Percentiles rank a stretch among this genome's conserved stretches.
Evolutionary conservation across 1,284 basidiomycete species (phyloP).

Genomic region (Thecaphora frezii): DNA sequence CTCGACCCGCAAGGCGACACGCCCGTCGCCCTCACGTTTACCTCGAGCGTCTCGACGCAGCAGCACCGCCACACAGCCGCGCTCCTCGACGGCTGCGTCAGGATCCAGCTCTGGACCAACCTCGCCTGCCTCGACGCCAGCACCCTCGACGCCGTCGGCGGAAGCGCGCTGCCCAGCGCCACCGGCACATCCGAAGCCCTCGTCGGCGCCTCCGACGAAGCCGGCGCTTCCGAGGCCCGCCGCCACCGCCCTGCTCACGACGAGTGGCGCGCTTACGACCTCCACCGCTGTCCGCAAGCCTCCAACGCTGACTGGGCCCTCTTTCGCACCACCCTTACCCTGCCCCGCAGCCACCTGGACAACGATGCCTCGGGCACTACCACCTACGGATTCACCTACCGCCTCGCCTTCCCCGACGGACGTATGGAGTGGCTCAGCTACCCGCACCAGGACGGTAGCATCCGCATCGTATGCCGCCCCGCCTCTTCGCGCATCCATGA

Average conservation of each 20-base stretch:
- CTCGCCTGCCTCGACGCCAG: neutral
- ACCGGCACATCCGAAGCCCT: too few relatives aligned
- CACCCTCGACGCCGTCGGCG: neutral
- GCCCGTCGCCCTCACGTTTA: neutral
- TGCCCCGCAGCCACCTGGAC: too few relatives aligned
- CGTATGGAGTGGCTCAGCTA: conserved; percentile 32
- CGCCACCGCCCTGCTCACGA: too few relatives aligned
- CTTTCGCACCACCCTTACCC: neutral
- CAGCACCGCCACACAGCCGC: neutral
- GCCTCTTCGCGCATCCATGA: conserved; percentile 5
- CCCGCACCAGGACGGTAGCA: conserved; percentile 21
- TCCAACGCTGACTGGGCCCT: neutral
- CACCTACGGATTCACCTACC: conserved; percentile 23
- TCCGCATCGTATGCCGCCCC: conserved; percentile 10
- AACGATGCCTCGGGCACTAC: too few relatives aligned
- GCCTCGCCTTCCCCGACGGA: conserved; percentile 26
- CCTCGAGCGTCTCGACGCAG: neutral
- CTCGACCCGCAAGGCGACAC: neutral
- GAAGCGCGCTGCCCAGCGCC: too few relatives aligned
- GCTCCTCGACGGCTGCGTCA: neutral
- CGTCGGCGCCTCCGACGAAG: too few relatives aligned
- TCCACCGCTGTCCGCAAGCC: neutral
- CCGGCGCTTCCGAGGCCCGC: too few relatives aligned
- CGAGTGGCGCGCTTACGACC: neutral
- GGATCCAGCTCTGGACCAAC: neutral